Conservation (phyloP, 1,139 yeast genomes). For the Pichia norvegensis region DNA sequence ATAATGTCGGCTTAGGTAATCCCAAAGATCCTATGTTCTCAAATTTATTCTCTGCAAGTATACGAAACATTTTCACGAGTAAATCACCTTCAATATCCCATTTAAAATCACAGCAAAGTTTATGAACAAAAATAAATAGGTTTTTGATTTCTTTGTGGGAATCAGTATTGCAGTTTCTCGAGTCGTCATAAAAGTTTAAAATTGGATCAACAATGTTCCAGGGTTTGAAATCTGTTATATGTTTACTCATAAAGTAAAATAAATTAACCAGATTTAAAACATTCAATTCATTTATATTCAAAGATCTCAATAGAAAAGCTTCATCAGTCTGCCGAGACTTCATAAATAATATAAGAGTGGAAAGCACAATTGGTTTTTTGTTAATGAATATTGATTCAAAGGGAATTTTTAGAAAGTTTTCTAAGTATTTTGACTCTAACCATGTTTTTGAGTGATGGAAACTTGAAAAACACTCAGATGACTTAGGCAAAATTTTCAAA, state of each 20-base stretch:
- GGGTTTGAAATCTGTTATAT: constrained; percentile 18
- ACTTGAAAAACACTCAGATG: constrained; percentile 8
- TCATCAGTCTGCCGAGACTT: constrained; percentile 20
- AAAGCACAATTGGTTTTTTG: constrained; percentile 12
- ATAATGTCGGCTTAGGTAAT: constrained; percentile 10
- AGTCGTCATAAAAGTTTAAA: constrained; percentile 11
- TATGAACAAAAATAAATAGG: constrained; percentile 16
- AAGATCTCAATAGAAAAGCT: constrained; percentile 16
- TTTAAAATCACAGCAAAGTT: constrained; percentile 18
- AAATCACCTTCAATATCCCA: constrained; percentile 27
- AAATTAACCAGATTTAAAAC: constrained; percentile 17
- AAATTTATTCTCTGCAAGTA: constrained; percentile 24
- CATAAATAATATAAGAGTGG: constrained; percentile 20
- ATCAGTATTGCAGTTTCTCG: not conserved
- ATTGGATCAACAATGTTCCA: constrained; percentile 21
- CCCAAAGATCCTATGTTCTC: constrained; percentile 20
- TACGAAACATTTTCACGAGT: constrained; percentile 22
- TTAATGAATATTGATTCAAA: constrained; percentile 12
- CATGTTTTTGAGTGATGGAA: constrained; percentile 9
- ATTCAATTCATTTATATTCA: constrained; percentile 8
- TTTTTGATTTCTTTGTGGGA: constrained; percentile 5
- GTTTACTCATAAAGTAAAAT: constrained; percentile 21
- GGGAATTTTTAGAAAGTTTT: constrained; percentile 16
- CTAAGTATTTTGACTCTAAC: constrained; percentile 15
- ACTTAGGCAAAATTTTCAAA: constrained; percentile 14